Conservation (phyloP, 78 protist species). For the Dictyostelium citrinum region DNA sequence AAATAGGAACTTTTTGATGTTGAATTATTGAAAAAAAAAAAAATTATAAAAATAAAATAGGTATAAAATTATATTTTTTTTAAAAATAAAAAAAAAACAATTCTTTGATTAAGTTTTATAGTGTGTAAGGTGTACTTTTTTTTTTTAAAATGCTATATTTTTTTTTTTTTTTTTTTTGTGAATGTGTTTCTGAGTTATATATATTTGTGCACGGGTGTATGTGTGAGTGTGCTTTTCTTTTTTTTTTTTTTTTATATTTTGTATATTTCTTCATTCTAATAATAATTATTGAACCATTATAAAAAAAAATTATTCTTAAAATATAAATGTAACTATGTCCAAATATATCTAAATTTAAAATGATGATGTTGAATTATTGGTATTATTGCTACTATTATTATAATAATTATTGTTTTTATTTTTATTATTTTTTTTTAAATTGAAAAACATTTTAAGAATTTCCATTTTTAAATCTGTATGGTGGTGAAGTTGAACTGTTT, state of each 20-base stretch:
- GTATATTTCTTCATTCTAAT: background rate
- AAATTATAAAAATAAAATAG: too few relatives aligned
- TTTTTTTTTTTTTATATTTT: too few relatives aligned
- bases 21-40: too few relatives aligned
- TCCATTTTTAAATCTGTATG: background rate
- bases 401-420: too few relatives aligned
- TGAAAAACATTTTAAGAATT: background rate
- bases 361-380: background rate
- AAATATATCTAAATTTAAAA: background rate
- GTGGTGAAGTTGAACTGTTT: background rate
- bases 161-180: too few relatives aligned
- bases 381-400: too few relatives aligned
- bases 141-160: too few relatives aligned
- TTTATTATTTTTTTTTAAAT: too few relatives aligned
- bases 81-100: too few relatives aligned
- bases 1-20: background rate
- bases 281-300: background rate
- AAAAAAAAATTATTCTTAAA: background rate
- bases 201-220: background rate
- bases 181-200: background rate
- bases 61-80: too few relatives aligned
- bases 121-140: background rate
- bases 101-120: background rate
- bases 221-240: background rate
- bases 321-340: background rate